phyloP scores from a whole-genome alignment of 164 flowering plant species.

The Berberis thunbergii region DNA sequence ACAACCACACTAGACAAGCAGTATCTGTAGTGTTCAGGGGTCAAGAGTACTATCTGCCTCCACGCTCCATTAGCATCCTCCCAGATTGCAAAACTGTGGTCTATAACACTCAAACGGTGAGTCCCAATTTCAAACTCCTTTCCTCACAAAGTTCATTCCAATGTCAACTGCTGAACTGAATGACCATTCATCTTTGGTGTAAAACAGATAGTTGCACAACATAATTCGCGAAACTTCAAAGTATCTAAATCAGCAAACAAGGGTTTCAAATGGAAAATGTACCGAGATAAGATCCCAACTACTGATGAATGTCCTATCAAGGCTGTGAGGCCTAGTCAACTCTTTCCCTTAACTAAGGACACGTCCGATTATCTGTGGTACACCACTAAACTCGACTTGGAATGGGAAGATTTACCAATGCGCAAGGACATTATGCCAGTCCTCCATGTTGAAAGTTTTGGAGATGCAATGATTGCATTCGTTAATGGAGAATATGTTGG shows the following conservation, averaged over 20 bases:
- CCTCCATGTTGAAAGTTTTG: constrained; percentile 55
- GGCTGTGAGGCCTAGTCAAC: constrained; percentile 30
- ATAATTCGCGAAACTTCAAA: background rate
- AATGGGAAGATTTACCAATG: constrained; percentile 40
- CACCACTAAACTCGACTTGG: constrained; percentile 54
- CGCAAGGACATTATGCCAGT: constrained; percentile 38
- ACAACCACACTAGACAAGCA: constrained; percentile 33
- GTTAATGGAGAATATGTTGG: constrained; percentile 72
- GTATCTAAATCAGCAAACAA: background rate
- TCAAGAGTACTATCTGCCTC: constrained; percentile 39
- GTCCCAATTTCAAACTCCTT: background rate
- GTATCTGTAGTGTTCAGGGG: constrained; percentile 48
- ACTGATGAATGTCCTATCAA: constrained; percentile 8
- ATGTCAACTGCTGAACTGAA: background rate
- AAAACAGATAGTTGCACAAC: constrained; percentile 4
- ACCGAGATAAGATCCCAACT: background rate
- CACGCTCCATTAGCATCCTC: constrained; percentile 80
- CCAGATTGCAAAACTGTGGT: constrained; percentile 94
- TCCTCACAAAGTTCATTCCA: background rate
- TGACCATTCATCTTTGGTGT: constrained; percentile 18
- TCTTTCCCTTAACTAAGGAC: constrained; percentile 48
- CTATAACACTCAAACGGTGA: constrained; percentile 59
- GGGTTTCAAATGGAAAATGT: background rate
- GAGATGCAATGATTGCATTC: constrained; percentile 64
- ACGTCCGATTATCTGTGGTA: constrained; percentile 82